phyloP scores from a whole-genome alignment of 495 filamentous ascomycete genomes.

The Aspergillus asperescens region DNA sequence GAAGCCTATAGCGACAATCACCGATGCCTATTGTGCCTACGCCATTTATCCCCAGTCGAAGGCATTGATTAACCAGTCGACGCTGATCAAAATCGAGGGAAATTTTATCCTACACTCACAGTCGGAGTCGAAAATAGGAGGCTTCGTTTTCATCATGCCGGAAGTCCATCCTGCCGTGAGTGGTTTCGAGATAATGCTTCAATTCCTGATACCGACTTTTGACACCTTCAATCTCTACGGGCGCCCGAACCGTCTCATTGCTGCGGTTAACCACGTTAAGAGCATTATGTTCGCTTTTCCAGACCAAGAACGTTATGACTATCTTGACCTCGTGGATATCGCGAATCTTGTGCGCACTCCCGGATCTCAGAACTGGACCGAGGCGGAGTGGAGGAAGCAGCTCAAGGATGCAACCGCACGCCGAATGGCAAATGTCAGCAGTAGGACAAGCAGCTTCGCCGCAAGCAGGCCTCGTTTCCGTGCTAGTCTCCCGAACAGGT shows the following conservation, averaged over 20 bases:
- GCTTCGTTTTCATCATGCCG: constrained; percentile 97
- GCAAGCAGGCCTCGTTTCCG: constrained; percentile 58
- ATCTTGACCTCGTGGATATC: constrained; percentile 84
- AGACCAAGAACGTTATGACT: constrained; percentile 79
- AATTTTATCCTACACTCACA: constrained; percentile 77
- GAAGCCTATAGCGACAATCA: constrained; percentile 83
- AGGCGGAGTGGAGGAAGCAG: constrained; percentile 83
- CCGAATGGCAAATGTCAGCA: constrained; percentile 56
- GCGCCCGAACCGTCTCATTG: constrained; percentile 77
- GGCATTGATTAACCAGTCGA: constrained; percentile 88
- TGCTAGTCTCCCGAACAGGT: constrained; percentile 56
- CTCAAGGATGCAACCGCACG: constrained; percentile 86
- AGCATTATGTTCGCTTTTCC: constrained; percentile 99
- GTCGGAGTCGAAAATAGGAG: constrained; percentile 69
- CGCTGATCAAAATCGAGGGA: constrained; percentile 90
- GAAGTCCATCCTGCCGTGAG: constrained; percentile 84
- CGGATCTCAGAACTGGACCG: constrained; percentile 73
- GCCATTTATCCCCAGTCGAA: constrained; percentile 94
- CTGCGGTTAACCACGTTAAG: constrained; percentile 76
- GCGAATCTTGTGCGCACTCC: constrained; percentile 68
- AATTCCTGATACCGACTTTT: constrained; percentile 89
- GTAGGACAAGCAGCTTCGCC: constrained; percentile 54
- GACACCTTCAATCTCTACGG: constrained; percentile 92
- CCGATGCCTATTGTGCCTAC: constrained; percentile 85
- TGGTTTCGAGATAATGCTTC: constrained; percentile 95